phyloP scores from a whole-genome alignment of 192 early-diverging fungal species.

The Rhizoclosmatium sp. region DNA sequence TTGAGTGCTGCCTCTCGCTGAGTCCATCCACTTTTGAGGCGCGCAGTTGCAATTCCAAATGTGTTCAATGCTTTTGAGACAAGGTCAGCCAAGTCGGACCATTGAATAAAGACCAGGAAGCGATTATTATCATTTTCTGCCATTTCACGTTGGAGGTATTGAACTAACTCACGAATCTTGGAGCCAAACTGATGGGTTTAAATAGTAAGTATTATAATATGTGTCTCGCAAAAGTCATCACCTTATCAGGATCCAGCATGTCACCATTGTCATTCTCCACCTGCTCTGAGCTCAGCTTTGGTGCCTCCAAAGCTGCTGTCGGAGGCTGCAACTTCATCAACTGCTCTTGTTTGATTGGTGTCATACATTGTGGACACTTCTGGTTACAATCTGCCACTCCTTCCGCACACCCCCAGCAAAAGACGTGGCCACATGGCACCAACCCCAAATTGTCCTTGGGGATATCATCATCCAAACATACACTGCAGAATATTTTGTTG shows the following conservation, averaged over 20 bases:
- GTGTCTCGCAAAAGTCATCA: not conserved
- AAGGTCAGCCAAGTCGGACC: constrained; percentile 23
- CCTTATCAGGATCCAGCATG: constrained; percentile 16
- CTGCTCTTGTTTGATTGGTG: not conserved
- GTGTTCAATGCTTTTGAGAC: constrained; percentile 28
- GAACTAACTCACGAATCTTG: constrained; percentile 30
- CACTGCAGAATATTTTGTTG: constrained; percentile 15
- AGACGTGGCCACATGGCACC: constrained; percentile 36
- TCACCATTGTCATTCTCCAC: not conserved
- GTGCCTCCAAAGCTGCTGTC: not conserved
- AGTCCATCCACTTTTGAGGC: constrained; percentile 31
- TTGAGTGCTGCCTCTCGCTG: constrained; percentile 19
- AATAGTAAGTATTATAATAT: not conserved
- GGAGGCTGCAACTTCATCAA: constrained; percentile 25
- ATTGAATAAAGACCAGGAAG: constrained; percentile 38
- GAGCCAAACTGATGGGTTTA: constrained; percentile 31
- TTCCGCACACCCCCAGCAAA: constrained; percentile 39
- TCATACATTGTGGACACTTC: constrained; percentile 15
- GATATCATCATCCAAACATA: constrained; percentile 32
- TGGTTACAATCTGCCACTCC: constrained; percentile 14
- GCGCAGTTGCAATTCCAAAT: constrained; percentile 29
- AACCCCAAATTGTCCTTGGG: constrained; percentile 10
- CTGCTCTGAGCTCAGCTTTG: not conserved
- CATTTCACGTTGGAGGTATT: constrained; percentile 23
- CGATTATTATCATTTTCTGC: not conserved